Evolutionary conservation across 495 filamentous ascomycete species (phyloP), one percentile per base, ranked within the genome.

Genomic region (Penicillium subrubescens): DNA sequence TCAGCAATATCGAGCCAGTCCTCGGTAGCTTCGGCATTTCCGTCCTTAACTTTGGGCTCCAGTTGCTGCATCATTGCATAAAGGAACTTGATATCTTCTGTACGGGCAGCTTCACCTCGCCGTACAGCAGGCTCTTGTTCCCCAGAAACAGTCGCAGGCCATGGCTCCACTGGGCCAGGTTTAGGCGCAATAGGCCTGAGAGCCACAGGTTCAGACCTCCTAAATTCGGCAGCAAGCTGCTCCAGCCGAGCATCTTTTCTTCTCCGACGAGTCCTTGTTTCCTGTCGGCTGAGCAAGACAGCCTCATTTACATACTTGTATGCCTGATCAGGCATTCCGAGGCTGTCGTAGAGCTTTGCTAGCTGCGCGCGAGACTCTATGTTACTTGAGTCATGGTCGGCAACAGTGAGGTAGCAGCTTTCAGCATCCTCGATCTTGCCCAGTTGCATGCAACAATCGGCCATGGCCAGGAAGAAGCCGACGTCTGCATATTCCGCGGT

Each of bases 1-100:
- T 87, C 85, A 0, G 92, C 91, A 35, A 88, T 88, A 64, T 88
- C 82, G 73, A 96, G 87, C 89, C 92, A 97, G 33, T 86, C 82
- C 21, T 81, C 75, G 17, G 77, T 82, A 15, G 87, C 85, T 52
- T 83, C 76, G 3, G 72, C 55, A 54, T 87, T 80, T 1, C 88
- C 88, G 12, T 73, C 73, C 65, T 83, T 77, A 25, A 87, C 79
- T 0, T 69, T 70, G 5, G 81, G 79, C 25, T 82, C 77, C 14
- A 90, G 67, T n/a, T 82, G 79, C 54, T 78, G 73, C 62, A 91
- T 71, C 39, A 83, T 83, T 17, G 69, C 69, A 67, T 86, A 91
- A 59, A 89, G 84, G 60, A 78, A 83, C 33, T 81, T 78, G 21
- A 90, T 79, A 63, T 86, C 82, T 29, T 84, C 84, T 25, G 72